phyloP scores from a whole-genome alignment of 108 stramenopile genomes.

The Mediolabrus comicus region DNA sequence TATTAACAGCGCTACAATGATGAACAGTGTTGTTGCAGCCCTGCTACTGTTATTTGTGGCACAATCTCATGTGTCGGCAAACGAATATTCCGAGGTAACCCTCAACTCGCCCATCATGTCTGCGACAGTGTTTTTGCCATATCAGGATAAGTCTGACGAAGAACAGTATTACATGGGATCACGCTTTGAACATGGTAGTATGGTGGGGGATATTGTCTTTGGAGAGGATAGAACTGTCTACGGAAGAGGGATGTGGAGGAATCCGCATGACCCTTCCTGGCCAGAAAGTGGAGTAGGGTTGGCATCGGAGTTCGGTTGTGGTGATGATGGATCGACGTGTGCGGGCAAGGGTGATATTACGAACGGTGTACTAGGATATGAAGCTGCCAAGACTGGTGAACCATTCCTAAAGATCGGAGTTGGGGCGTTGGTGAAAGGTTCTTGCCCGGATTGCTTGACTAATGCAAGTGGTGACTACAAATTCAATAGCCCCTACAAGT shows the following conservation, averaged over 20 bases:
- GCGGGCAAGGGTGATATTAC: conserved; percentile 63
- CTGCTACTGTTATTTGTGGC: background rate
- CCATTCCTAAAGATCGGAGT: conserved; percentile 55
- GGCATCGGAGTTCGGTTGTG: conserved; percentile 83
- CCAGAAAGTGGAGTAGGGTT: conserved; percentile 79
- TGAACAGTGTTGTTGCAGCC: background rate
- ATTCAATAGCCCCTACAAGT: conserved; percentile 79
- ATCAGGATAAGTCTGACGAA: conserved; percentile 26
- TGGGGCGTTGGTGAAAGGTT: conserved; percentile 67
- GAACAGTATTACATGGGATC: conserved; percentile 53
- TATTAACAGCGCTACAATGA: too few relatives aligned
- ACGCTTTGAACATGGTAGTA: conserved; percentile 78
- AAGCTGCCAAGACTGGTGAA: conserved; percentile 63
- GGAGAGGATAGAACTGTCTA: conserved; percentile 44
- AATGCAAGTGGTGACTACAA: conserved; percentile 66
- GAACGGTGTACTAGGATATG: conserved; percentile 81
- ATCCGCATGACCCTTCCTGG: conserved; percentile 76
- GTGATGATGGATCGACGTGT: conserved; percentile 74
- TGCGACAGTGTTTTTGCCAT: conserved; percentile 51
- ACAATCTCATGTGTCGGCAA: background rate
- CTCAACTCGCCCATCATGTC: conserved; percentile 50
- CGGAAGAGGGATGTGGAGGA: conserved; percentile 62
- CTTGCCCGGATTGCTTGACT: conserved; percentile 55
- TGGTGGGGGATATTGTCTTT: conserved; percentile 67
- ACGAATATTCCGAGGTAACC: conserved; percentile 52